A percentile compares a stretch with the other conserved stretches of the same genome.
Conservation (phyloP, 371 early-diverging fungal genomes). For the Circinella umbellata region DNA sequence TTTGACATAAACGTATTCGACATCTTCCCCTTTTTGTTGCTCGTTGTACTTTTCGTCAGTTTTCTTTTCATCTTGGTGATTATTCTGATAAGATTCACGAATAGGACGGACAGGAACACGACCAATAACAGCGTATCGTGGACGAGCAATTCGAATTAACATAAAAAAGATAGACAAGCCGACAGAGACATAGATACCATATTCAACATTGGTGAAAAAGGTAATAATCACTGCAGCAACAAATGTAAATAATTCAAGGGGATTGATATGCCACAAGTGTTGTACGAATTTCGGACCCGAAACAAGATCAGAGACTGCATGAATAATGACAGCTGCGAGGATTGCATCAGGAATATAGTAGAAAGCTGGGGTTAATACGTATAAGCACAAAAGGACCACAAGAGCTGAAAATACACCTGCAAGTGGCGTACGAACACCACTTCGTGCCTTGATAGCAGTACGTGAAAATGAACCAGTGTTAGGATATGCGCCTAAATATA, state of each 20-base stretch:
- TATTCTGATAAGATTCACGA: background rate
- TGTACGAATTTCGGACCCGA: constrained; percentile 40
- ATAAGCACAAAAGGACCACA: constrained; percentile 81
- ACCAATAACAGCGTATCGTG: constrained; percentile 52
- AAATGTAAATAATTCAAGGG: constrained; percentile 56
- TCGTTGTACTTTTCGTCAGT: constrained; percentile 10
- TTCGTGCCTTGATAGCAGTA: constrained; percentile 75
- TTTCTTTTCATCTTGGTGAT: background rate
- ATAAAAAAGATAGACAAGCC: constrained; percentile 67
- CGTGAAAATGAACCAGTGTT: constrained; percentile 54
- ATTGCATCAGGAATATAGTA: constrained; percentile 84
- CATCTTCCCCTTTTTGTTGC: constrained; percentile 7
- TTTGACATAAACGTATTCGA: constrained; percentile 47
- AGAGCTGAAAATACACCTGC: constrained; percentile 78
- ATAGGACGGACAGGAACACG: constrained; percentile 34
- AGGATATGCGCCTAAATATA: constrained; percentile 33
- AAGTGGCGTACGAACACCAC: constrained; percentile 85
- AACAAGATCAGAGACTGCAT: constrained; percentile 67
- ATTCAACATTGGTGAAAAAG: constrained; percentile 68
- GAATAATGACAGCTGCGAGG: constrained; percentile 82
- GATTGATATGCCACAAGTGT: constrained; percentile 44
- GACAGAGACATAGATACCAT: constrained; percentile 71
- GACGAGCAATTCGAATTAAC: constrained; percentile 73
- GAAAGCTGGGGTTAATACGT: constrained; percentile 81
- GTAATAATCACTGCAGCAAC: constrained; percentile 61